A percentile compares a stretch with the other conserved stretches of the same genome.
Conservation (phyloP, 179 eudicot genomes). For the Spergularia azorica region DNA sequence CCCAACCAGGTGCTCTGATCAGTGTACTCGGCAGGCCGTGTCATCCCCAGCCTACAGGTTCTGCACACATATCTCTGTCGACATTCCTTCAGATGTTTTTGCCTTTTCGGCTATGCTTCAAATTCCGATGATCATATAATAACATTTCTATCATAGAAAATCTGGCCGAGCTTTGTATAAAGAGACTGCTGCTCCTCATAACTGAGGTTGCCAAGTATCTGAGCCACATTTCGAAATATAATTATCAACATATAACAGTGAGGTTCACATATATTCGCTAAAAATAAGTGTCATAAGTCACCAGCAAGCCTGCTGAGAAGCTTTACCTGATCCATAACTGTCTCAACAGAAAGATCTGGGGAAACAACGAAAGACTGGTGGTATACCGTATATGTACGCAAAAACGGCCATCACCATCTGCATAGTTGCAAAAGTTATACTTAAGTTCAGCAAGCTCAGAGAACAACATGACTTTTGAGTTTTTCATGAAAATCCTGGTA, state of each 20-base stretch:
- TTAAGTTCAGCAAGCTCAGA: neutral
- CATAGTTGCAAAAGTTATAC: conserved; percentile 11
- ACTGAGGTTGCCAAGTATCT: conserved; percentile 68
- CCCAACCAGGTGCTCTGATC: no score
- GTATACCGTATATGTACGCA: conserved; percentile 73
- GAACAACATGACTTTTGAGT: no score
- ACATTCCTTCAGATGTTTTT: no score
- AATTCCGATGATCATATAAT: neutral
- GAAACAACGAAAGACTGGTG: conserved; percentile 72
- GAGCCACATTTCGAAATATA: conserved; percentile 10
- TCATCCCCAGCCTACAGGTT: no score
- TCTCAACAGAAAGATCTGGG: conserved; percentile 65
- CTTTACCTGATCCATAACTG: conserved; percentile 69
- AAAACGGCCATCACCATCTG: conserved; percentile 97
- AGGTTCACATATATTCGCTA: neutral
- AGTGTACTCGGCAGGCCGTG: no score
- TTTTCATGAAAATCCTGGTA: conserved; percentile 1
- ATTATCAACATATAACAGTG: neutral
- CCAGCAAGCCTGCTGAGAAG: neutral
- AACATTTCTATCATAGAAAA: conserved; percentile 41
- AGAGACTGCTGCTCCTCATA: conserved; percentile 67
- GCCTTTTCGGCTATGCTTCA: no score
- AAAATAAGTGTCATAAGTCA: neutral
- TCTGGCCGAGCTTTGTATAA: conserved; percentile 59
- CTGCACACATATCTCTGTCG: no score